Percentiles rank a stretch among this genome's conserved stretches.
Evolutionary conservation across 139 green algal genomes (phyloP).

Genomic region (Edaphochlamys debaryana): DNA sequence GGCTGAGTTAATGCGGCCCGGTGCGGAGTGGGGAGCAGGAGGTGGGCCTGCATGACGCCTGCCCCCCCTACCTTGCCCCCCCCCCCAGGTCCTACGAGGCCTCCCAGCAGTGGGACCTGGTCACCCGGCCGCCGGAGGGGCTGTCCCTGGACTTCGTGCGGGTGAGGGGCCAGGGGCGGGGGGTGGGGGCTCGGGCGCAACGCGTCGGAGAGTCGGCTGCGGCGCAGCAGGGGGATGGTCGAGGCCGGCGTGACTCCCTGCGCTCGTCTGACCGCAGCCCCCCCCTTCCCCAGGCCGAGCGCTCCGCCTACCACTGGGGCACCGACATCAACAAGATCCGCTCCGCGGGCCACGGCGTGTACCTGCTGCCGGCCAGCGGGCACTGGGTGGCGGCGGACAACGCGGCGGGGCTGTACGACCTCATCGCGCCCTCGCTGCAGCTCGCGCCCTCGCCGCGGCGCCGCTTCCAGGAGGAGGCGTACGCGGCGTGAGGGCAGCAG

Average conservation of each 20-base stretch:
- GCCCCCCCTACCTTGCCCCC: no score
- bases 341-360: conserved; percentile 74
- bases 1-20: no score
- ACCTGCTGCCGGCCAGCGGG: conserved; percentile 77
- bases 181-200: no score
- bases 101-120: conserved; percentile 80
- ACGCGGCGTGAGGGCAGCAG: no score
- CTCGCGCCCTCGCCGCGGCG: neutral
- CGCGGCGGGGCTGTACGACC: conserved; percentile 80
- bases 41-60: no score
- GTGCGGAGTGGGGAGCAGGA: no score
- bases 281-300: conserved; percentile 19
- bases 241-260: no score
- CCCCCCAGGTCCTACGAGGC: conserved; percentile 79
- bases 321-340: conserved; percentile 70
- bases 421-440: conserved; percentile 77
- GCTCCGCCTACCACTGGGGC: conserved; percentile 59
- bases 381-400: conserved; percentile 95
- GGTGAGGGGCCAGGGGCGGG: conserved; percentile 41
- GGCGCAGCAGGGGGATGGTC: no score
- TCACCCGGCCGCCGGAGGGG: conserved; percentile 75
- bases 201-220: no score
- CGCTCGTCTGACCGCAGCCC: no score
- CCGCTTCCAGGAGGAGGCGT: no score
- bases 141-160: conserved; percentile 86